Evolutionary conservation across 2,329 filamentous ascomycete genomes (phyloP), one percentile per base, ranked within the genome.

Genomic region (Talaromyces sp.): DNA sequence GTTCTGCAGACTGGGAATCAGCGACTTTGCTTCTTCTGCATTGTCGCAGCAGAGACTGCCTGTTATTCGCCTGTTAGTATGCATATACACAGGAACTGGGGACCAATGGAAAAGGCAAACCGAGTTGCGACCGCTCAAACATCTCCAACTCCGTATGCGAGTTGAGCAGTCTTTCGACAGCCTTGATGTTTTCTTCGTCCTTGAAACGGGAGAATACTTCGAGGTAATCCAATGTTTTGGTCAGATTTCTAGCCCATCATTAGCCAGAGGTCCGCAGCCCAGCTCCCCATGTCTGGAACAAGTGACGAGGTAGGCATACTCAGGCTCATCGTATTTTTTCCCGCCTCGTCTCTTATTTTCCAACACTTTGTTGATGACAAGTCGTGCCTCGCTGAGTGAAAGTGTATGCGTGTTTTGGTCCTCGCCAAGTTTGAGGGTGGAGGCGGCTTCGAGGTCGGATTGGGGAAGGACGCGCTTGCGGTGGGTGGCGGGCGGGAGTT

Each of bases 201-300:
- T 96, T 96, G 84, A 98, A 98, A 39, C 95, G 90, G 18, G 93
- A 90, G 78, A 99, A 99, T 66, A 92, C 88, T 71, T 96, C 92
- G 60, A 98, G 86, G 78, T 99, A 98, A 73, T 93, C 91, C 67
- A 92, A 84, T 28, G 93, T 97, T 76, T 96, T 93, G 66, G 86
- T 87, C 62, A 96, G 84, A 76, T 93, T 92, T 58, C 75, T 78
- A 11, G 21, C 8, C 40, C 14, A 54, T 21, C 5, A 33, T 50
- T 54, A 44, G 42, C 28, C 18, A 11, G 11, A 37, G n/a, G 28
- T 12, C 21, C 25, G 14, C 2, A 18, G 14, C 28, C 21, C 48
- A 35, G 21, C 18, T n/a, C n/a, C n/a, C 21, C 1, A 11, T 2
- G 35, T 12, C 28, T 21, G 25, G 5, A 58, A 25, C 40, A 9